These are phyloP conservation scores for Amoeboaphelidium protococcarum DNA, from an alignment of 371 early-diverging fungal species.

Conservation along the genomic window DNA sequence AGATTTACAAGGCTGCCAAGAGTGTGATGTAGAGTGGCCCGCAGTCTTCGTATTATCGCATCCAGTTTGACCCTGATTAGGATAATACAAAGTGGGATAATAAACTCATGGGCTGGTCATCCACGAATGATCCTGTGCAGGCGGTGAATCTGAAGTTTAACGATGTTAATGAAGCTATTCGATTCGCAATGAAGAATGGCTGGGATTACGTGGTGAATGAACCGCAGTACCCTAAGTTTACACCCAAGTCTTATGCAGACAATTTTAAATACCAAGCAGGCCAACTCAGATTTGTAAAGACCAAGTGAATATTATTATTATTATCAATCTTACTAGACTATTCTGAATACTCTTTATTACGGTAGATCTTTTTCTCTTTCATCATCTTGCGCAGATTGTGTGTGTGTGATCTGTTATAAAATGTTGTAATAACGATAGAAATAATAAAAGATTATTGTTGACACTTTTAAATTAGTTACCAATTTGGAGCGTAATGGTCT, in stretches of 20 bases:
- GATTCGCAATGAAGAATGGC: conserved; percentile 72
- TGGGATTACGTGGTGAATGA: conserved; percentile 71
- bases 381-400: too few species aligned
- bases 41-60: conserved; percentile 47
- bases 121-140: conserved; percentile 43
- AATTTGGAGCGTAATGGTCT: too few species aligned
- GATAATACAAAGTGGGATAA: conserved; percentile 85
- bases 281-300: conserved; percentile 46
- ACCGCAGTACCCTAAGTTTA: conserved; percentile 38
- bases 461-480: too few species aligned
- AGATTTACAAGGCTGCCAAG: conserved; percentile 56
- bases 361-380: too few species aligned
- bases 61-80: conserved; percentile 62
- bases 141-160: conserved; percentile 55
- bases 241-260: conserved; percentile 54
- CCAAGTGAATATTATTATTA: too few species aligned
- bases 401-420: too few species aligned
- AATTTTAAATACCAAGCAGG: conserved; percentile 61
- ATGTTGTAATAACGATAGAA: too few species aligned
- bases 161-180: conserved; percentile 61
- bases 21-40: conserved; percentile 63
- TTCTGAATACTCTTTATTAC: too few species aligned
- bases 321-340: too few species aligned
- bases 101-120: conserved; percentile 40
- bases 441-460: too few species aligned